Evolutionary conservation across 1,284 basidiomycete species (phyloP), one percentile per base, ranked within the genome.

Genomic region (Ceratobasidium theobromae): DNA sequence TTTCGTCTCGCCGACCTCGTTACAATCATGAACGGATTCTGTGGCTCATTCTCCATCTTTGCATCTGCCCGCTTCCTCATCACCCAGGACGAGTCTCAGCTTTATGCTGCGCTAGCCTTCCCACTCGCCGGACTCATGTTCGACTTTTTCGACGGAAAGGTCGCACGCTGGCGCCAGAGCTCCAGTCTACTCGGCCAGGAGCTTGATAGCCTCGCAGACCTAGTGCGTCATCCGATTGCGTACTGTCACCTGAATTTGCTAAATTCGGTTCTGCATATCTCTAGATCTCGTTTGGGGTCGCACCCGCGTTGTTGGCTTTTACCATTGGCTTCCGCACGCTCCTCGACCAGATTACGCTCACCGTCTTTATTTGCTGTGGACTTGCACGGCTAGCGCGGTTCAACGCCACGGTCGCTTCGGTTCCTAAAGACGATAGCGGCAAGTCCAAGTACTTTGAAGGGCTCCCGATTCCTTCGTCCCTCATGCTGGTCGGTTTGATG

Each of bases 21-120:
- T 73, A 99, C 96, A n/a, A 93, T 99, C 71, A 96, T 97, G 89
- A 99, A 99, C 75, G 97, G 97, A 43, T 92, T 99, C 76, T 99
- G 97, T 78, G 97, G 97, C 67, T 93, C 93, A 14, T 89, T 98
- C 72, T 98, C 95, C 43, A 83, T 99, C 71, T 96, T 96, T 76
- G 95, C 91, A 38, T 95, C 93, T 6, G 93, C 90, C 41, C 87
- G 88, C 68, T 96, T 96, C 78, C 82, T 96, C 70, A 73, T 92
- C 62, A 90, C 90, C 28, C 86, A 88, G 70, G 93, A 99, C 76
- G 82, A 84, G 68, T 84, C 85, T 70, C 86, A 88, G 76, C 80
- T 98, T 66, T 92, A 92, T 86, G 84, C 86, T 58, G 97, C 95
- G 4, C 86, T 97, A 68, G 80, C 84, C 64, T 87, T 96, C 73